Conservation (phyloP, 768 basidiomycete species). For the Xerocomellus chrysenteron region DNA sequence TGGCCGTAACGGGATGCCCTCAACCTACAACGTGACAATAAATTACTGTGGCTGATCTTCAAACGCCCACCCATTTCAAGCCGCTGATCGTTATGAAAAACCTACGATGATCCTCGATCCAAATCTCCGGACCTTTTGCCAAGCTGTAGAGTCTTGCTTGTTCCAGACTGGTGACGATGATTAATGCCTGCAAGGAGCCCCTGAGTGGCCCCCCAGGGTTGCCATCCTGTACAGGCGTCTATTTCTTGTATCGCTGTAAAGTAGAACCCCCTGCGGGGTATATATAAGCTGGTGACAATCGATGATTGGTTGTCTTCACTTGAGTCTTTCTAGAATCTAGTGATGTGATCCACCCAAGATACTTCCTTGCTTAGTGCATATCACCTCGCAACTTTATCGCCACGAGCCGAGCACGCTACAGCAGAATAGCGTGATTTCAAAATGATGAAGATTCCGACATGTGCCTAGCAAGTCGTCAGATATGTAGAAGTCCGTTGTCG, state of each 20-base stretch:
- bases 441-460: not conserved
- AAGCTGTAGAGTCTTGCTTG: constrained; percentile 22
- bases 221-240: constrained; percentile 30
- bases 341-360: not conserved
- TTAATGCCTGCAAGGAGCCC: not conserved
- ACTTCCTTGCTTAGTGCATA: not conserved
- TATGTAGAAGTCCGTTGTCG: not conserved
- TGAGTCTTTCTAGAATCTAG: not conserved
- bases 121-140: constrained; percentile 13
- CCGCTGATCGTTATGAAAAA: not conserved
- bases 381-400: not conserved
- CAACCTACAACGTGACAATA: not conserved
- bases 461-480: not conserved
- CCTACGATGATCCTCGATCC: not conserved
- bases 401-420: constrained; percentile 9
- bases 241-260: not conserved
- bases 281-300: not conserved
- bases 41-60: constrained; percentile 2
- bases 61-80: not conserved
- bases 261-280: not conserved
- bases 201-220: not conserved
- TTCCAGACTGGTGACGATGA: not conserved
- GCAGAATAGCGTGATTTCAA: not conserved
- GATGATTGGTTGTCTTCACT: not conserved
- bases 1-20: not conserved